Base-by-base conservation (phyloP, 768 basidiomycete genomes). In the Russula sp. region DNA sequence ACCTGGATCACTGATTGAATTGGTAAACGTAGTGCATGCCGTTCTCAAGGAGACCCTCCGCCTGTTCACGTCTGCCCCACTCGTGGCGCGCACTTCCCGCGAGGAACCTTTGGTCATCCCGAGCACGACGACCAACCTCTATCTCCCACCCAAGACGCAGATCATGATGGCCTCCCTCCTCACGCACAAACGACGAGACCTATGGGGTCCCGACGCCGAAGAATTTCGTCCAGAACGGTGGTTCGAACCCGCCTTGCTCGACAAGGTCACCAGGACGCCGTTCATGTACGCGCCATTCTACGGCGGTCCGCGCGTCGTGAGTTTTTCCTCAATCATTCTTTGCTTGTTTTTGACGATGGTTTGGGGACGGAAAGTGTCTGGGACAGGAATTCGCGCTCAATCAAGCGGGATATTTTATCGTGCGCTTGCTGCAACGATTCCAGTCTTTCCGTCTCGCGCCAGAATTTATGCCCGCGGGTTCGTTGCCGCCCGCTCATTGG, bases 251-350 rank as follows among this genome's bases (percentile, higher is more conserved):
- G 51, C 38, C 1, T 75, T 85, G 35, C 65, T 82, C 7, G 75
- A 78, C 65, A 82, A 82, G 60, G 73, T 85, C 20, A 75, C 73
- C 0, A 76, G 78, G 2, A 86, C 86, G 62, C 84, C 85, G 1
- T 85, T 81, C 75, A 87, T 88, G 63, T 87, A 87, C 70, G 72
- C 83, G 6, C 85, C 86, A 0, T 87, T 87, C 73, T 85, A 85
- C 60, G 84, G 83, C 0, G 86, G 83, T 1, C 86, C 85, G 6
- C 75, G 86, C 10, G 83, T 84, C 62, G 65, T 66, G 47, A 45
- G 65, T 55, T 5, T 1, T 20, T 5, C 32, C 22, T 2, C n/a
- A 1, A 2, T n/a, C 36, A 0, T 20, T 29, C 43, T 10, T 9
- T n/a, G n/a, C 13, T 3, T 6, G 38, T 25, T 14, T 9, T 25